Evolutionary conservation across 768 basidiomycete species (phyloP).

Genomic region (Mrakia blollopis): DNA sequence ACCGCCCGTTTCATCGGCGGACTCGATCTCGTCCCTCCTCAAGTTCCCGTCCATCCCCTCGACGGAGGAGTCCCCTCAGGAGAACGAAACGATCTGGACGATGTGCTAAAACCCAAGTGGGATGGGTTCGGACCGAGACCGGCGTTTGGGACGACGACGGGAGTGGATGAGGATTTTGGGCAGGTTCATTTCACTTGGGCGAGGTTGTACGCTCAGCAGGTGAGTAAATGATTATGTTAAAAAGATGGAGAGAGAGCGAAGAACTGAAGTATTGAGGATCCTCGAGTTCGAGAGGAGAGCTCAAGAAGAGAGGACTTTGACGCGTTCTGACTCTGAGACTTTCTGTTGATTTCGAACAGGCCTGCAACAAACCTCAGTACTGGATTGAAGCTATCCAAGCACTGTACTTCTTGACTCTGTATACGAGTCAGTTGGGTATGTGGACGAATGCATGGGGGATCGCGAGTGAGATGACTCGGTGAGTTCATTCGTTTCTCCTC

Average conservation of each 20-base stretch:
- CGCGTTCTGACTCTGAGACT: too few relatives aligned
- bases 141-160: not conserved
- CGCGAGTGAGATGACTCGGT: too few relatives aligned
- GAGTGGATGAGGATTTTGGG: constrained; percentile 9
- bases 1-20: not conserved
- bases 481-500: not conserved
- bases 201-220: not conserved
- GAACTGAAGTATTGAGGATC: too few relatives aligned
- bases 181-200: constrained; percentile 16
- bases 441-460: not conserved
- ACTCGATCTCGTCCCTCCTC: not conserved
- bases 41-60: not conserved
- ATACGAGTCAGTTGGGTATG: not conserved
- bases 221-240: not conserved
- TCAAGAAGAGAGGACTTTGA: too few relatives aligned
- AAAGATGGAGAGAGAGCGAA: too few relatives aligned
- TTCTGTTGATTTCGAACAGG: not conserved
- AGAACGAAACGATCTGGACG: not conserved
- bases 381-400: not conserved
- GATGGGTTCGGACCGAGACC: not conserved
- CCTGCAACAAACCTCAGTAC: not conserved
- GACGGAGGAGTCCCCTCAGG: not conserved
- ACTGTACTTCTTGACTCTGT: not conserved
- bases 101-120: not conserved
- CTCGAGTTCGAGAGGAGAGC: too few relatives aligned